Evolutionary conservation across 495 filamentous ascomycete genomes (phyloP), one percentile per base, ranked within the genome.

Genomic region (Aspergillus affinis): DNA sequence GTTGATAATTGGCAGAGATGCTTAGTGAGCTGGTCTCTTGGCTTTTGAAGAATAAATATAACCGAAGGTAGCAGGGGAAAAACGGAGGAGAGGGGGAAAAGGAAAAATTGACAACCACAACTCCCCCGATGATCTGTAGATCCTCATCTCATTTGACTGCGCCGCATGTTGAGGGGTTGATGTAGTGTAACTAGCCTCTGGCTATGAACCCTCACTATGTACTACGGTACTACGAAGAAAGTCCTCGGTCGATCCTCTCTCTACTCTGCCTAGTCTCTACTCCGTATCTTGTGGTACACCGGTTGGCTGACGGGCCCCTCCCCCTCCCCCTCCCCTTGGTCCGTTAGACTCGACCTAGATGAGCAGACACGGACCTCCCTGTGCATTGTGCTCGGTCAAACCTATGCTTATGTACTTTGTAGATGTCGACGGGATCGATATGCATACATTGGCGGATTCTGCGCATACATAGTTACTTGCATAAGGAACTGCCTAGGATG

Each of bases 321-420:
- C 4, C 36, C 10, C 4, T 5, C 36, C 36, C 13, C 12, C 13
- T 49, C 19, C 26, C 45, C 46, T 47, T 53, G 29, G 20, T 59
- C 48, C 23, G 48, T 46, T 59, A 58, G 47, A 32, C 48, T 51
- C 36, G 47, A 18, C 29, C 13, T 29, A 51, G 17, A 45, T 18
- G 23, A 55, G 53, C 36, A 46, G 55, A 62, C 61, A 65, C 65
- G 65, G 65, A 53, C 65, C 65, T 57, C 65, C 59, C 51, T 44
- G 65, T 61, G 65, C 65, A 62, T 61, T 61, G 61, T 62, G 61
- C 61, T 64, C 48, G 18, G 5, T 6, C 50, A 29, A 26, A 49
- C 48, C 23, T 26, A 20, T 20, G 18, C 19, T 49, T 49, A 20
- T 49, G 48, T 48, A 48, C 15, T 7, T 7, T 10, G 46, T 52